These are phyloP conservation scores for Cladosporium sp. DNA, from an alignment of 2,329 filamentous ascomycete genomes.

Conservation along the genomic window DNA sequence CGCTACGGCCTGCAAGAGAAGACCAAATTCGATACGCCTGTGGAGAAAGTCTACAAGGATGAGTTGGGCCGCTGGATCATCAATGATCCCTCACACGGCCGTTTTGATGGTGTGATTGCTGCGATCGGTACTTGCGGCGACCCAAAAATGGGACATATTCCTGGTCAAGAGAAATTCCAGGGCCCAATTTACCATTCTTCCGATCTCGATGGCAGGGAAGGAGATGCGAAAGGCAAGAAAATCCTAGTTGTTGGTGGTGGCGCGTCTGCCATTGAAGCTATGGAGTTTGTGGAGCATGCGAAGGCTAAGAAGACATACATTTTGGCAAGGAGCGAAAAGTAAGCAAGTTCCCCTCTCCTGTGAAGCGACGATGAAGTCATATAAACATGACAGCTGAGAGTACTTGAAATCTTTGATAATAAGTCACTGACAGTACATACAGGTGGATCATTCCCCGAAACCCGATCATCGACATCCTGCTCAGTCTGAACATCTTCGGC, in stretches of 20 bases:
- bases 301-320: conserved; percentile 70
- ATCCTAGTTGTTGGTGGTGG: conserved; percentile 77
- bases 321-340: conserved; percentile 58
- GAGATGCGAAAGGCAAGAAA: conserved; percentile 71
- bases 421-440: not conserved
- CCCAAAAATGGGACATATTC: conserved; percentile 63
- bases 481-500: conserved; percentile 78
- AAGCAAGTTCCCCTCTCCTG: not conserved
- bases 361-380: not conserved
- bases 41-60: conserved; percentile 71
- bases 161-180: conserved; percentile 70
- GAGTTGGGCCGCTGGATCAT: conserved; percentile 72
- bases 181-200: conserved; percentile 76
- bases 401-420: not conserved
- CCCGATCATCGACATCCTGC: conserved; percentile 69
- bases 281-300: conserved; percentile 73
- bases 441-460: conserved; percentile 76
- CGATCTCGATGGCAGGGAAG: conserved; percentile 64
- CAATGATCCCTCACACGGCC: conserved; percentile 69
- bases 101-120: conserved; percentile 76
- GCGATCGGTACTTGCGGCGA: conserved; percentile 81
- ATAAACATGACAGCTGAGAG: not conserved
- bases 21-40: conserved; percentile 70
- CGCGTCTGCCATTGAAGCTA: conserved; percentile 77
- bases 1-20: conserved; percentile 69